Evolutionary conservation across 306 rosid genomes (phyloP).

Genomic region (Bauhinia variegata): DNA sequence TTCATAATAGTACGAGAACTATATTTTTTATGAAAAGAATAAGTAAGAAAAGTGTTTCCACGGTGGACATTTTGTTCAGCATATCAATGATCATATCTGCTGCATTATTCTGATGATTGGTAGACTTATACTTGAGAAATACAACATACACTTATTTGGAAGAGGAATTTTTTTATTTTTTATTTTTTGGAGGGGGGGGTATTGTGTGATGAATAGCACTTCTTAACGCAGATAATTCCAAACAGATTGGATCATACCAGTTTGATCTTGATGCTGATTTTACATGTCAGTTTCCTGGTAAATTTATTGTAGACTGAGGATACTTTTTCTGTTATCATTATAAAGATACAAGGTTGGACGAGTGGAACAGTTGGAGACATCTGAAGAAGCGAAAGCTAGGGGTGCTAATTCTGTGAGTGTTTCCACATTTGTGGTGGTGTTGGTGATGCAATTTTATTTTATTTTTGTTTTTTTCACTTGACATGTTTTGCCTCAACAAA

Average conservation of each 20-base stretch:
- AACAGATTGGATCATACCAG: constrained; percentile 7
- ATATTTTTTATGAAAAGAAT: too few relatives aligned
- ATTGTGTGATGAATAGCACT: background rate
- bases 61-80: constrained; percentile 28
- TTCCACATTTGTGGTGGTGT: constrained; percentile 26
- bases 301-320: constrained; percentile 20
- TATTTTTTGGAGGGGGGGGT: too few relatives aligned
- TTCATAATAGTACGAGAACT: background rate
- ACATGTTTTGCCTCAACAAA: constrained; percentile 4
- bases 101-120: background rate
- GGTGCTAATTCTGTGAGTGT: constrained; percentile 85
- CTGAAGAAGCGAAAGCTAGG: constrained; percentile 79
- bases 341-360: constrained; percentile 93
- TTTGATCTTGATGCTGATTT: constrained; percentile 18
- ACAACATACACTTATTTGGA: too few relatives aligned
- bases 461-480: constrained; percentile 10
- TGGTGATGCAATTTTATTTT: constrained; percentile 3
- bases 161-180: too few relatives aligned
- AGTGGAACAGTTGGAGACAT: constrained; percentile 90
- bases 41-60: background rate
- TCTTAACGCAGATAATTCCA: background rate
- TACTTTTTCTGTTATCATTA: constrained; percentile 32
- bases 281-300: constrained; percentile 16
- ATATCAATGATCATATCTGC: constrained; percentile 15
- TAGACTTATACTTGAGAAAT: background rate